Base-by-base conservation (phyloP, 1,139 yeast genomes). In the Schwanniomyces etchellsii region DNA sequence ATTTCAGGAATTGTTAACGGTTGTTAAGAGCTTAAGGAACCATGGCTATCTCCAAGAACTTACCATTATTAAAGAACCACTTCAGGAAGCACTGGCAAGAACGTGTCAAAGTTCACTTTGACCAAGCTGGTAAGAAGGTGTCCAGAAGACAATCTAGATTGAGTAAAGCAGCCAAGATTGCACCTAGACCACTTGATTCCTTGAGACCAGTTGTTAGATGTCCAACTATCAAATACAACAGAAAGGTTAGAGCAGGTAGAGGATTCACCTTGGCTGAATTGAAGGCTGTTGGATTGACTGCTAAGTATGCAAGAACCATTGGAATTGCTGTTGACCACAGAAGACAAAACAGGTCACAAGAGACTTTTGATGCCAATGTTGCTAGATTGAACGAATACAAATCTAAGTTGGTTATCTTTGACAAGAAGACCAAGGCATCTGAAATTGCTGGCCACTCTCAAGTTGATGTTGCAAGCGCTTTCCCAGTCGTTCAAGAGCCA, bases 1-100 rank as follows among this genome's bases (percentile, higher is more conserved):
- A 18, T 18, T 7, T n/a, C 21, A 7, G n/a, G 21, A 18, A 18
- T 18, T 18, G 9, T 18, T 18, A 18, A 18, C 21, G 21, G 21
- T 18, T n/a, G n/a, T n/a, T 18, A 18, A 18, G 21, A 18, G 21
- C 21, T 18, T 18, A 23, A 23, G 25, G 22, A 33, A 35, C 29
- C 52, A 66, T 71, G 91, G 97, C 97, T 74, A 86, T 91, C 77
- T 72, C 91, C 61, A 88, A 91, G 89, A 91, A 91, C 75, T 77
- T 82, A 73, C 95, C 96, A 81, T 76, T 89, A 78, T 88, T 81
- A 76, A 83, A 82, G 79, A 82, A 82, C 76, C 95, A 84, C 77
- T 84, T 84, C 86, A 81, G 93, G 79, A 91, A 91, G 85, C 91
- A 88, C 95, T 91, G 99, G 99, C 97, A 91, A 77, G 95, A 85